Conservation (phyloP, 306 rosid species). For the Cucumis cinereus region DNA sequence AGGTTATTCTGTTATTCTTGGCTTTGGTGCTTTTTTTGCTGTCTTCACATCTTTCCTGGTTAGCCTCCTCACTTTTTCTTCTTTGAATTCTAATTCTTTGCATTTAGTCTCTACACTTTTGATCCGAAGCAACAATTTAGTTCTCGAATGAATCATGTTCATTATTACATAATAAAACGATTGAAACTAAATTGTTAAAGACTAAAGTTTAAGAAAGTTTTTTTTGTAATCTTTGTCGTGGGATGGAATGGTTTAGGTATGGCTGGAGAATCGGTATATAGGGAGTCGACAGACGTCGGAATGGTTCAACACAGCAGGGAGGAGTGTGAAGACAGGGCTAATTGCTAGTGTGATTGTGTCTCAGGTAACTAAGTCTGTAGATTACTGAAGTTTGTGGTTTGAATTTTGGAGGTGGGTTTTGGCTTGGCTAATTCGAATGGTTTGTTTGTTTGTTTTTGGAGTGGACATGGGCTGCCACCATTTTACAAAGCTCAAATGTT, state of each 20-base stretch:
- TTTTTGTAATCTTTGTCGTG: no score
- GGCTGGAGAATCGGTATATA: slow-evolving; percentile 80
- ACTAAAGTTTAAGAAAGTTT: no score
- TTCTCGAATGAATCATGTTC: no score
- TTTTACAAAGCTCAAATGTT: slow-evolving; percentile 86
- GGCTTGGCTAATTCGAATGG: neutral
- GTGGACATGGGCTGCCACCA: slow-evolving; percentile 99
- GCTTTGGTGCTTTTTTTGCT: slow-evolving; percentile 92
- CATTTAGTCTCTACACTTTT: no score
- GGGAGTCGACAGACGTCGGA: slow-evolving; percentile 85
- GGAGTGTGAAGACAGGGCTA: slow-evolving; percentile 83
- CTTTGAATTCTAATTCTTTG: no score
- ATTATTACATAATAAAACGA: no score
- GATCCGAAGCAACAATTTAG: no score
- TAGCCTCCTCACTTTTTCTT: neutral
- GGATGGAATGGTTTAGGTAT: slow-evolving; percentile 39
- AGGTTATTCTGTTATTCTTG: slow-evolving; percentile 76
- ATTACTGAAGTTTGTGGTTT: neutral
- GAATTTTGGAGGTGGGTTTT: neutral
- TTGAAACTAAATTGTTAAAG: neutral
- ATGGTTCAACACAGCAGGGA: slow-evolving; percentile 98
- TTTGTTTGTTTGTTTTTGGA: slow-evolving; percentile 22
- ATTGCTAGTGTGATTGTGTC: slow-evolving; percentile 95
- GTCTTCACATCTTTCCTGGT: slow-evolving; percentile 89
- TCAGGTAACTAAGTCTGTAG: slow-evolving; percentile 38